These are phyloP conservation scores for Suillus luteus DNA, from an alignment of 768 basidiomycete species.

Conservation along the genomic window DNA sequence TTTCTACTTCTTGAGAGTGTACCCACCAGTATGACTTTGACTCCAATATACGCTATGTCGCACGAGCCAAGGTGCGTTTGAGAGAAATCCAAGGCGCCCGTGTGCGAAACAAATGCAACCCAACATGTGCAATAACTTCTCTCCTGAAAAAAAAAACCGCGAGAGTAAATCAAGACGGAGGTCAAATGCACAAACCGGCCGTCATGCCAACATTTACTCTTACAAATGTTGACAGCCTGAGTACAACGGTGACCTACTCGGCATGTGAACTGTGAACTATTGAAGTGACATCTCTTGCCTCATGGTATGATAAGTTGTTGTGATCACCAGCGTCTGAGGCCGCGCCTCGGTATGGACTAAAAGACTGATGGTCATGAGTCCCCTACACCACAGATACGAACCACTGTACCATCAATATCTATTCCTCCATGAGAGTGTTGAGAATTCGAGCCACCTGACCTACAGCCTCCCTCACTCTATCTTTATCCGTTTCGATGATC, in stretches of 20 bases:
- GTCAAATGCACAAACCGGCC: not conserved
- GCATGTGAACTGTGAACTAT: not conserved
- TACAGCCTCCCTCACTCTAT: slow-evolving; percentile 57
- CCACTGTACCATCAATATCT: not conserved
- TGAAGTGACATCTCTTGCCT: not conserved
- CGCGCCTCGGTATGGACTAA: not conserved
- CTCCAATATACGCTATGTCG: not conserved
- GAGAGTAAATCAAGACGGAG: not conserved
- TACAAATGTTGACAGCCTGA: not conserved
- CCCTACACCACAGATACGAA: not conserved
- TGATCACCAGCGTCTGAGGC: not conserved
- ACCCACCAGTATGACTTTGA: not conserved
- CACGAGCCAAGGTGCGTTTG: not conserved
- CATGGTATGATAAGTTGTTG: not conserved
- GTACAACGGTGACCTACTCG: not conserved
- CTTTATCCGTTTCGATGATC: slow-evolving; percentile 48
- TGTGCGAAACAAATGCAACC: not conserved
- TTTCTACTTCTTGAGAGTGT: not conserved
- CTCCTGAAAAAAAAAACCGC: not conserved
- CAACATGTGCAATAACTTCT: not conserved
- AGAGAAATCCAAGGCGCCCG: not conserved
- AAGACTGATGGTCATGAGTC: not conserved
- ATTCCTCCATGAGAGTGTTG: slow-evolving; percentile 51
- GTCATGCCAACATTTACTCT: not conserved
- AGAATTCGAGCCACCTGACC: slow-evolving; percentile 64